Evolutionary conservation across 768 basidiomycete genomes (phyloP).

Genomic region (Mycena rebaudengoi): DNA sequence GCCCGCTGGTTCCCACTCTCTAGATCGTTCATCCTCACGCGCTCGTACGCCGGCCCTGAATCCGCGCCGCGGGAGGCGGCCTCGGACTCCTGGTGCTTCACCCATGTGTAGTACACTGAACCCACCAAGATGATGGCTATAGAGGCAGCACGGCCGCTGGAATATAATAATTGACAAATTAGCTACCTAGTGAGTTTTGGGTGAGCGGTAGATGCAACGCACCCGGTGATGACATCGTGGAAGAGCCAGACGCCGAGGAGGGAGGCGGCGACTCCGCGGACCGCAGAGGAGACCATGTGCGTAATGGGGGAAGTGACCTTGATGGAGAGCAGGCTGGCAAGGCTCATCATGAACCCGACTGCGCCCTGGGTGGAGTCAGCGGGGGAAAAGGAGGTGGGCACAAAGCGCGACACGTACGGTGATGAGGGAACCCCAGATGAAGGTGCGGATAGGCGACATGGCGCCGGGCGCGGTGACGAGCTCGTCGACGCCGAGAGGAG

Average conservation of each 20-base stretch:
- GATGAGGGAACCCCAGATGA: slow-evolving; percentile 80
- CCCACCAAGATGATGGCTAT: slow-evolving; percentile 84
- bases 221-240: slow-evolving; percentile 82
- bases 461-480: slow-evolving; percentile 45
- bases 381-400: neutral
- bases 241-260: slow-evolving; percentile 85
- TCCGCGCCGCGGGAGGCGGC: slow-evolving; percentile 40
- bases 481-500: slow-evolving; percentile 61
- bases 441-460: slow-evolving; percentile 64
- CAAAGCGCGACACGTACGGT: slow-evolving; percentile 59
- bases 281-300: slow-evolving; percentile 96
- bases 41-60: slow-evolving; percentile 57
- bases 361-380: slow-evolving; percentile 60
- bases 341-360: slow-evolving; percentile 93
- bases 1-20: no score
- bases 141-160: slow-evolving; percentile 81
- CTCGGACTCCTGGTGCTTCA: slow-evolving; percentile 78
- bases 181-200: neutral
- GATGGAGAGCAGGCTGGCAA: slow-evolving; percentile 92
- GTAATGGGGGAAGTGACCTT: slow-evolving; percentile 98
- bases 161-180: neutral
- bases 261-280: slow-evolving; percentile 93
- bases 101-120: slow-evolving; percentile 89
- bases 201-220: slow-evolving; percentile 39
- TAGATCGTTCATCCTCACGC: slow-evolving; percentile 69